Conservation (phyloP, 768 basidiomycete species). For the Cubamyces sp. region DNA sequence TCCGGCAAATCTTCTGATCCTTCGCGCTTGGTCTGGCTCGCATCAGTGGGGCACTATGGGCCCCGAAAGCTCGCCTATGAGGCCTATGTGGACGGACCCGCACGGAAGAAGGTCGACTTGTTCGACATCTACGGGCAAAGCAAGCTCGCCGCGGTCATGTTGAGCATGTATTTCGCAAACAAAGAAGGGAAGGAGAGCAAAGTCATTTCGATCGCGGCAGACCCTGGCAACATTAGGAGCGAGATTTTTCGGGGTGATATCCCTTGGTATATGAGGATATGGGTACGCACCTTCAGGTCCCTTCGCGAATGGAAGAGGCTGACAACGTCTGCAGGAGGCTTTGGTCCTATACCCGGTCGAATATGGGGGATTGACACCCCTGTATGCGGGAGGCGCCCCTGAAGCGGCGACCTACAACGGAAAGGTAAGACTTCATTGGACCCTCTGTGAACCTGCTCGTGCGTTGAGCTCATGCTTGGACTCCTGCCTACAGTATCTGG, state of each 20-base stretch:
- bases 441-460: too few relatives aligned
- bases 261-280: conserved; percentile 42
- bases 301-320: not conserved
- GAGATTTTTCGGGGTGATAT: conserved; percentile 28
- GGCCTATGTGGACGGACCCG: conserved; percentile 35
- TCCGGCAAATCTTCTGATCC: conserved; percentile 47
- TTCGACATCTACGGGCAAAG: conserved; percentile 32
- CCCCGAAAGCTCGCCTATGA: conserved; percentile 41
- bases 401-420: conserved; percentile 45
- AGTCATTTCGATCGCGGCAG: conserved; percentile 48
- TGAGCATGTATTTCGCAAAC: conserved; percentile 48
- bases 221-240: conserved; percentile 44
- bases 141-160: conserved; percentile 49
- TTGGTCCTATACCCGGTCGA: conserved; percentile 27
- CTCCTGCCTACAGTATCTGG: conserved; percentile 26
- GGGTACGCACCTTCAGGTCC: conserved; percentile 25
- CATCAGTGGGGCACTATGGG: conserved; percentile 42
- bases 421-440: conserved; percentile 35
- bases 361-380: conserved; percentile 47
- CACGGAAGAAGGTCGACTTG: conserved; percentile 20
- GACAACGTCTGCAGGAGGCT: conserved; percentile 24
- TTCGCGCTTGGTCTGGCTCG: conserved; percentile 52
- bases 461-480: too few relatives aligned
- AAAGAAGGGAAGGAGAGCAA: conserved; percentile 42
- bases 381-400: conserved; percentile 48